Conservation (phyloP, 139 green algal species). For the Protoeuglena noctilucae region DNA sequence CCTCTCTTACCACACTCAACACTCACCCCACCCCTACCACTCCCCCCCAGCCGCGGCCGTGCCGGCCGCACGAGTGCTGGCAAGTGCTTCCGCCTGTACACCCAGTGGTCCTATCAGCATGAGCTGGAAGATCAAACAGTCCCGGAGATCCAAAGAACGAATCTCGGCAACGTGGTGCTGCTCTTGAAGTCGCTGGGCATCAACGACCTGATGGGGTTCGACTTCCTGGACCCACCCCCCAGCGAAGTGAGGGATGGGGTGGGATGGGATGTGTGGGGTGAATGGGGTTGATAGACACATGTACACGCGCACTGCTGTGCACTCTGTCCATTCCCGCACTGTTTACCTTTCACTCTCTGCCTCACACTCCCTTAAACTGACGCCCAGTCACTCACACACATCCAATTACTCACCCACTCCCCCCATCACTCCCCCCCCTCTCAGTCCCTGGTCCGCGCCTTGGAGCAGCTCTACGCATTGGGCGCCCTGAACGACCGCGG, state of each 20-base stretch:
- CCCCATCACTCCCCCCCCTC: conserved; percentile 64
- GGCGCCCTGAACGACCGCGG: conserved; percentile 86
- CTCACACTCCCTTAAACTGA: too few species aligned
- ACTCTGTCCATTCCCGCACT: too few species aligned
- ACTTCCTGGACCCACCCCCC: conserved; percentile 86
- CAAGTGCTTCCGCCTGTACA: conserved; percentile 97
- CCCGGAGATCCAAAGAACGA: conserved; percentile 94
- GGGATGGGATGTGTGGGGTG: too few species aligned
- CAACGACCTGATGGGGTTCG: conserved; percentile 89
- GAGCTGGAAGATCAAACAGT: conserved; percentile 95
- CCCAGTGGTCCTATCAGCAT: conserved; percentile 75
- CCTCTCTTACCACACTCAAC: too few species aligned
- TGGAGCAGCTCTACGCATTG: conserved; percentile 93
- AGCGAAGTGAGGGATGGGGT: too few species aligned
- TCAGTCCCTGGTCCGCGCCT: conserved; percentile 75
- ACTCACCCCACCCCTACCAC: too few species aligned
- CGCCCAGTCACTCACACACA: too few species aligned
- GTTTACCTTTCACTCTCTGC: too few species aligned
- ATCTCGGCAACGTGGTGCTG: conserved; percentile 93
- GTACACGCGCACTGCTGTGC: neutral
- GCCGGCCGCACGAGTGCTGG: conserved; percentile 40
- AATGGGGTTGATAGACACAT: too few species aligned
- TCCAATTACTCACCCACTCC: too few species aligned
- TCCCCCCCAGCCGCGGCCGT: too few species aligned
- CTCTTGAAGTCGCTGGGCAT: conserved; percentile 89